phyloP scores from a whole-genome alignment of 2,329 filamentous ascomycete genomes.

The Alternaria alternata region DNA sequence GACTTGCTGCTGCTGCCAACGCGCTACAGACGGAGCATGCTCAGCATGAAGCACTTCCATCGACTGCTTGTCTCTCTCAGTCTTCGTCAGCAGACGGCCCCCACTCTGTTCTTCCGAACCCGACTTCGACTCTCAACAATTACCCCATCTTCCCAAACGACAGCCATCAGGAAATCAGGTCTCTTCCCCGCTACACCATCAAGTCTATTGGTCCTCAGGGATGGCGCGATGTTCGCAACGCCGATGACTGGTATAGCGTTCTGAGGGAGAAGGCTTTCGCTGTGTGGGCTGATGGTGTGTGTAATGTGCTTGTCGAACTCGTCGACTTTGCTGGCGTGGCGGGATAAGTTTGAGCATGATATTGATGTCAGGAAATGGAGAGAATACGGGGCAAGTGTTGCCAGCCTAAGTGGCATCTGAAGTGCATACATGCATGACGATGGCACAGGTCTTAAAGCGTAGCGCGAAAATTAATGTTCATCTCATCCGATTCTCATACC shows the following conservation, averaged over 20 bases:
- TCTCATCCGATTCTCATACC: neutral
- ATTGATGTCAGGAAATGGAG: neutral
- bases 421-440: neutral
- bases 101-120: neutral
- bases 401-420: neutral
- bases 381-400: neutral
- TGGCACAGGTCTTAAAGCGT: neutral
- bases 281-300: constrained; percentile 43
- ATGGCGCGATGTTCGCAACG: constrained; percentile 29
- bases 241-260: constrained; percentile 37
- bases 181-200: constrained; percentile 28
- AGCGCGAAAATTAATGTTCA: neutral
- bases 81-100: neutral
- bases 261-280: constrained; percentile 38
- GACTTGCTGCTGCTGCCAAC: constrained; percentile 45
- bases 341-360: neutral
- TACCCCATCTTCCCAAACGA: neutral
- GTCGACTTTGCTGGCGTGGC: constrained; percentile 3
- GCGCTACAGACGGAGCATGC: constrained; percentile 31
- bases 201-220: constrained; percentile 37
- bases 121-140: neutral
- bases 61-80: neutral
- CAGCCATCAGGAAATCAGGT: neutral
- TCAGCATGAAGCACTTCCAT: neutral
- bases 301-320: constrained; percentile 43